Evolutionary conservation across 73 alveolate species (phyloP), one percentile per base, ranked within the genome.

Genomic region (Durusdinium trenchii): DNA sequence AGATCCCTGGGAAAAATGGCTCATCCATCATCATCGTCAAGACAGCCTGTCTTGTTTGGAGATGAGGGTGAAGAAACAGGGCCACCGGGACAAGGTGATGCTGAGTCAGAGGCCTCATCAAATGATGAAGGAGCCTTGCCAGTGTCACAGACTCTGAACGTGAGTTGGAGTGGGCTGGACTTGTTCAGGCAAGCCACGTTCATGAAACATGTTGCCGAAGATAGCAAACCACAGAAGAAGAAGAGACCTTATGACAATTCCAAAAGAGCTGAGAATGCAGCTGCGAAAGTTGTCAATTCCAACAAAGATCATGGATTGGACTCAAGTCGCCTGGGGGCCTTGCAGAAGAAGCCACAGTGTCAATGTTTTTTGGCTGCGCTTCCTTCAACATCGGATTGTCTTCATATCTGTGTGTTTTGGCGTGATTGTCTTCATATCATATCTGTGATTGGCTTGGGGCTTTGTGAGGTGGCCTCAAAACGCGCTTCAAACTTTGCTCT

Each of bases 211-310:
- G 90, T 48, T 3, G 3, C 9, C 9, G 69, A 45, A 3, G 48
- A 3, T 3, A 32, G 90, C 51, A 79, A 47, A 26, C 46, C 90
- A 3, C 69, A 12, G 26, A 47, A 1, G 42, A 79, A 79, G 35
- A 79, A 79, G 30, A 6, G 90, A 12, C 69, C 90, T 3, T 79
- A 79, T 47, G 69, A 79, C 67, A 79, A 79, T 40, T 2, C 90
- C 46, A 79, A 47, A 7, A 43, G 90, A 1, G 6, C 48, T 32
- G 30, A 47, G 69, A 45, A 79, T 4, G 69, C 90, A 10, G 45
- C 67, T 75, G 38, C 51, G 51, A 36, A n/a, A 71, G 28, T 6
- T 6, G 10, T 5, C 30, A n/a, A 10, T 32, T 23, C 69, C 46
- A 10, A 16, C 90, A 79, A 79, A 28, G 67, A 48, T 2, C 1